Conservation (phyloP, 371 early-diverging fungal species). For the Ordospora colligata region DNA sequence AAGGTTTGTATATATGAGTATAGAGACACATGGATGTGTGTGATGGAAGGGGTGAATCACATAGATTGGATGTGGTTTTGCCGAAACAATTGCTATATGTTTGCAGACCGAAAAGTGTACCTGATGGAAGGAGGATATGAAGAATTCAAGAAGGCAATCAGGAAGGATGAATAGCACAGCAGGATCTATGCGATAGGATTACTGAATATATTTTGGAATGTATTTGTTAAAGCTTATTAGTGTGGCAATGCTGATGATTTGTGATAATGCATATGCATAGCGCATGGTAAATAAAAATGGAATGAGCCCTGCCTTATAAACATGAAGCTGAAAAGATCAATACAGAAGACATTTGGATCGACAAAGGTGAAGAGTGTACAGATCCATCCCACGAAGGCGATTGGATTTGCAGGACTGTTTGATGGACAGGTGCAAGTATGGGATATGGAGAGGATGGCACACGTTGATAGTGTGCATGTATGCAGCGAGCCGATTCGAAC, state of each 20-base stretch:
- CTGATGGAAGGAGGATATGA: conserved; percentile 7
- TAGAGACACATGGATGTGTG: not conserved
- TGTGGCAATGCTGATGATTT: not conserved
- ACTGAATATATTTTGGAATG: too few species aligned
- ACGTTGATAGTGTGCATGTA: conserved; percentile 42
- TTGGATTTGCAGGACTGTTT: conserved; percentile 44
- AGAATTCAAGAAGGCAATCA: not conserved
- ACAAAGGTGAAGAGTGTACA: conserved; percentile 49
- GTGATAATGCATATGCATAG: not conserved
- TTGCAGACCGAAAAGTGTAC: conserved; percentile 7
- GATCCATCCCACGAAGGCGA: conserved; percentile 44
- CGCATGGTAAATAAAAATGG: not conserved
- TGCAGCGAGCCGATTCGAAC: conserved; percentile 52
- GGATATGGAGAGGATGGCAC: conserved; percentile 27
- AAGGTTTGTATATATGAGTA: not conserved
- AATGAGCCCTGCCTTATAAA: not conserved
- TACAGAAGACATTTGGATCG: conserved; percentile 31
- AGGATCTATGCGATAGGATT: too few species aligned
- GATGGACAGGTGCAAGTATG: conserved; percentile 54
- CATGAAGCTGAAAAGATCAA: conserved; percentile 24
- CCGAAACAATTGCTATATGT: not conserved
- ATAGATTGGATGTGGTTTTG: conserved; percentile 4
- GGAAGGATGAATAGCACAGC: not conserved
- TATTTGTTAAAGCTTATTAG: too few species aligned
- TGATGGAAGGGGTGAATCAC: not conserved